Evolutionary conservation across 441 rosid genomes (phyloP).

Genomic region (California macrophylla): DNA sequence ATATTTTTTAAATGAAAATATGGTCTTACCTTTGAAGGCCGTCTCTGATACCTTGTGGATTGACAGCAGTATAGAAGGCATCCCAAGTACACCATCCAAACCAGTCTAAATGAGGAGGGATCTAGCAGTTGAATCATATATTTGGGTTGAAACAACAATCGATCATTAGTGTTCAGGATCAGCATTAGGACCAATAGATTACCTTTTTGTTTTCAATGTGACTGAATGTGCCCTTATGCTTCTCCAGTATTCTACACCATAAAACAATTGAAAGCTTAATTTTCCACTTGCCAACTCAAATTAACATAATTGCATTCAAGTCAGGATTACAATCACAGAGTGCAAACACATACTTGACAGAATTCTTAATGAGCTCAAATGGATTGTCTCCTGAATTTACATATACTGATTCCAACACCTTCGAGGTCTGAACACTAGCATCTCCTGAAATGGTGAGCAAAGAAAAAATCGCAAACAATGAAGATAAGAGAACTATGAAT

Average conservation of each 20-base stretch:
- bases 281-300: background rate
- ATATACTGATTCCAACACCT: constrained; percentile 41
- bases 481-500: background rate
- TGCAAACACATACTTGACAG: constrained; percentile 43
- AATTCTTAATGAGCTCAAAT: constrained; percentile 48
- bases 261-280: background rate
- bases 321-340: background rate
- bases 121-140: constrained; percentile 23
- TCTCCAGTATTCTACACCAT: constrained; percentile 42
- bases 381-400: constrained; percentile 56
- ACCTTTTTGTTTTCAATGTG: constrained; percentile 55
- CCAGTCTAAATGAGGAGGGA: constrained; percentile 62
- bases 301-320: background rate
- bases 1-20: background rate
- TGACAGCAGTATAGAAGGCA: constrained; percentile 53
- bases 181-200: constrained; percentile 6
- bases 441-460: constrained; percentile 34
- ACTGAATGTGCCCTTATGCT: constrained; percentile 47
- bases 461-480: background rate
- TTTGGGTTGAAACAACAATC: background rate
- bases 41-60: constrained; percentile 50
- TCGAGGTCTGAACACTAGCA: constrained; percentile 32
- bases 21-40: constrained; percentile 53
- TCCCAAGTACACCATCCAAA: constrained; percentile 92
- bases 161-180: background rate